These are phyloP conservation scores for Leucocoprinus leucothites DNA, from an alignment of 768 basidiomycete genomes.

Conservation along the genomic window DNA sequence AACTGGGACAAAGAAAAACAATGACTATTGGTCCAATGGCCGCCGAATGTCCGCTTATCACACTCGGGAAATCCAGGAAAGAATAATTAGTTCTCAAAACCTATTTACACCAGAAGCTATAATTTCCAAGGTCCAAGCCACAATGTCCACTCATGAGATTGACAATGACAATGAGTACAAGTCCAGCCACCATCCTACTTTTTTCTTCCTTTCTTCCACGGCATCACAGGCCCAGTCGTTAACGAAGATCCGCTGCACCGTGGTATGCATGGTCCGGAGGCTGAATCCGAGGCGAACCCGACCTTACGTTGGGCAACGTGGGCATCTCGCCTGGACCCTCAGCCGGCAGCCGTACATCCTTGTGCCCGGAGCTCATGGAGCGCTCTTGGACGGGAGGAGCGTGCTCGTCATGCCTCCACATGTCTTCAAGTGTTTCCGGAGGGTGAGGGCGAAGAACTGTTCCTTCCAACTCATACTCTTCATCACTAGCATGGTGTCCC, in stretches of 20 bases:
- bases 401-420: constrained; percentile 12
- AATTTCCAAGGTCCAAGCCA: too few relatives aligned
- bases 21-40: too few relatives aligned
- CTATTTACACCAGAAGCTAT: too few relatives aligned
- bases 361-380: background rate
- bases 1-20: too few relatives aligned
- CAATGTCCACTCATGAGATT: too few relatives aligned
- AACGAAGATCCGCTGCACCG: background rate
- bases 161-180: too few relatives aligned
- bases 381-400: constrained; percentile 8
- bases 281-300: background rate
- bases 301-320: background rate
- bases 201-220: too few relatives aligned
- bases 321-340: background rate
- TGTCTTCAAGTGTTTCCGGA: constrained; percentile 9
- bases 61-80: too few relatives aligned
- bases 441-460: constrained; percentile 30
- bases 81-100: too few relatives aligned
- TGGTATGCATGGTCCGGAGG: constrained; percentile 4
- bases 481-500: constrained; percentile 9
- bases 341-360: background rate
- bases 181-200: too few relatives aligned
- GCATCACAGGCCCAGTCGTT: too few relatives aligned
- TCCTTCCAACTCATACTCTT: constrained; percentile 25
- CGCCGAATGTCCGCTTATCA: too few relatives aligned